Percentiles rank a stretch among this genome's conserved stretches.
Evolutionary conservation across 176 grass and related monocot species (phyloP).

Genomic region (Typha latifolia): DNA sequence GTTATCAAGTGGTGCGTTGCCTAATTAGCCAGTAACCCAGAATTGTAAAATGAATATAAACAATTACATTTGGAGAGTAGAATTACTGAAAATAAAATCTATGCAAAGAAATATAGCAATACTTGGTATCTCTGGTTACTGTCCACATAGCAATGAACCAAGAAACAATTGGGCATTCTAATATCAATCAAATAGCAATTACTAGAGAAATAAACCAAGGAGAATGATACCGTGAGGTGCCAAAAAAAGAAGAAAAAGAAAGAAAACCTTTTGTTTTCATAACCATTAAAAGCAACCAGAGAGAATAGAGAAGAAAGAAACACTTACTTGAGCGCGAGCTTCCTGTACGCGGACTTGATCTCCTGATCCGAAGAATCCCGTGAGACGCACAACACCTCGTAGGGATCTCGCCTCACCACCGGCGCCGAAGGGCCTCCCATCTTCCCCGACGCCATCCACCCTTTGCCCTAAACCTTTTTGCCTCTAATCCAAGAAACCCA

Average conservation of each 20-base stretch:
- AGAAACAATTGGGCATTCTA: no score
- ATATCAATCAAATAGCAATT: no score
- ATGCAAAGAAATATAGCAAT: no score
- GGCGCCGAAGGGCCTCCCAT: conserved; percentile 67
- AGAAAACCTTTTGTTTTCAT: background rate
- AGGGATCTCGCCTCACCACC: conserved; percentile 64
- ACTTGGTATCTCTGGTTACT: no score
- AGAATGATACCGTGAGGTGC: background rate
- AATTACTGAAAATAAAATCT: no score
- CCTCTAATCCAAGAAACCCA: background rate
- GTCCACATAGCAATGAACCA: no score
- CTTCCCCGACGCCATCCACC: conserved; percentile 62
- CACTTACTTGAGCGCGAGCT: conserved; percentile 88
- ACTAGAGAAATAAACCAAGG: no score
- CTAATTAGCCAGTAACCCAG: no score
- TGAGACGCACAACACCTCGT: conserved; percentile 84
- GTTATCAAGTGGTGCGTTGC: background rate
- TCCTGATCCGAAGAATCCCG: conserved; percentile 93
- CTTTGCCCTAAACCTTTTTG: background rate
- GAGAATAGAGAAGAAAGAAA: background rate
- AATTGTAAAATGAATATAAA: no score
- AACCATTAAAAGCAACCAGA: background rate
- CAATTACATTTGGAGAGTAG: background rate
- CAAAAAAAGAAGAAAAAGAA: no score
- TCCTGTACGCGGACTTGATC: conserved; percentile 94